These are phyloP conservation scores for Breynia disticha DNA, from an alignment of 441 rosid genomes.

Conservation along the genomic window DNA sequence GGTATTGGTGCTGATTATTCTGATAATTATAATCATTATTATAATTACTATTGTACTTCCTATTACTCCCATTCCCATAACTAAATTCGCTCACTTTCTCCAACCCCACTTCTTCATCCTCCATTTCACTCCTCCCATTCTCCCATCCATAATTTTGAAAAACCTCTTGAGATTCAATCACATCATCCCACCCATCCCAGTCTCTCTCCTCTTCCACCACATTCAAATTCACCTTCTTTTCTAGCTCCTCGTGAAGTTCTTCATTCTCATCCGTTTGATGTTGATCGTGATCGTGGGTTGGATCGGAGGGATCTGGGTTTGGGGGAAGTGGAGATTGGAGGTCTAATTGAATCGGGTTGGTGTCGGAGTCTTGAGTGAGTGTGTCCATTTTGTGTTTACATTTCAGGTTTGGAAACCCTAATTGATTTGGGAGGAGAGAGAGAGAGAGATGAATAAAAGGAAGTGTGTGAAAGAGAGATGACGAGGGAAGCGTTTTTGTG, in stretches of 20 bases:
- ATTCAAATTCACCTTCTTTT: conserved; percentile 8
- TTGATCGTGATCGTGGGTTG: not conserved
- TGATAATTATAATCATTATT: not conserved
- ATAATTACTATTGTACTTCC: too few species aligned
- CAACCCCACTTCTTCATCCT: conserved; percentile 9
- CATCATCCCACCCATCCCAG: conserved; percentile 7
- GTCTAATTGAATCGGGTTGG: not conserved
- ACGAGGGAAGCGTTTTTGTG: too few species aligned
- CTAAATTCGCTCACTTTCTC: not conserved
- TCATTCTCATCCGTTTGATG: not conserved
- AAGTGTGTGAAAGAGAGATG: too few species aligned
- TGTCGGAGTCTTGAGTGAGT: not conserved
- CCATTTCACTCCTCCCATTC: not conserved
- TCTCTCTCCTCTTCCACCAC: conserved; percentile 17
- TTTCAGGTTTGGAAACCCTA: not conserved
- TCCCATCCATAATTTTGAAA: conserved; percentile 6
- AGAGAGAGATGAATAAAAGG: too few species aligned
- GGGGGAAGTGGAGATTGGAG: not conserved
- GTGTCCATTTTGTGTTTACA: not conserved
- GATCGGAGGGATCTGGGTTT: not conserved
- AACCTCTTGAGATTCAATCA: not conserved
- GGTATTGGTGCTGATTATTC: conserved; percentile 39
- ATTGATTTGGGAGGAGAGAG: not conserved
- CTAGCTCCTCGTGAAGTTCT: conserved; percentile 1
- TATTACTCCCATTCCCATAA: conserved; percentile 2